Evolutionary conservation across 2,329 filamentous ascomycete genomes (phyloP), one percentile per base, ranked within the genome.

Genomic region (Tolypocladium nubicola): DNA sequence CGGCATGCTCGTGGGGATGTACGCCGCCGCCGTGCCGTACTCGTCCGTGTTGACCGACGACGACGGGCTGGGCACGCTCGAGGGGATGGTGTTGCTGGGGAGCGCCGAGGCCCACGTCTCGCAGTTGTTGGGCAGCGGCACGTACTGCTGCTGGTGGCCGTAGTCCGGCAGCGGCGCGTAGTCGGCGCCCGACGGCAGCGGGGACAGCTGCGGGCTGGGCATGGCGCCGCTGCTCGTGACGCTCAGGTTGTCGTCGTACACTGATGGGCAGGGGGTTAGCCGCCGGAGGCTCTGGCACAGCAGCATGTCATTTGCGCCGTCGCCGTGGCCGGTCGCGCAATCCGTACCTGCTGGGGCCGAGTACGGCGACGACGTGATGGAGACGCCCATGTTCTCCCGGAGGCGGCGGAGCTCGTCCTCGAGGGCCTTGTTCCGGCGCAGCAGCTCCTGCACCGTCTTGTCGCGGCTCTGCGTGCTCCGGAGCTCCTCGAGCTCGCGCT

Each of bases 401-500:
- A 81, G 66, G 23, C 71, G 70, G 59, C 67, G 68, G 40, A 83
- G 67, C 68, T 84, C 79, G 35, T 79, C 73, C 66, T 84, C 79
- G 53, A 84, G 75, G 39, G 73, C 73, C 64, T 76, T 76, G 68
- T 83, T 83, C 60, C 75, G 75, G 61, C 74, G 74, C 52, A 80
- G 68, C 50, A 83, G 70, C 49, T 79, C 75, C 64, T 80, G 78
- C 57, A 81, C 71, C n/a, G 75, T 76, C 61, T 76, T 73, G 62
- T 81, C 77, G 54, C 75, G 73, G 65, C 69, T 73, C 54, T 78
- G 74, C 57, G 71, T 71, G 67, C 73, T 75, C 60, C 79, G 77
- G 61, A 95, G 80, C 62, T 93, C 88, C 57, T 85, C 81, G 60
- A 96, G 86, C 64, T 88, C 84, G 61, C 78, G 78, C 74, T 95